Evolutionary conservation across 352 stramenopile species (phyloP).

Genomic region (Phytophthora melonis): DNA sequence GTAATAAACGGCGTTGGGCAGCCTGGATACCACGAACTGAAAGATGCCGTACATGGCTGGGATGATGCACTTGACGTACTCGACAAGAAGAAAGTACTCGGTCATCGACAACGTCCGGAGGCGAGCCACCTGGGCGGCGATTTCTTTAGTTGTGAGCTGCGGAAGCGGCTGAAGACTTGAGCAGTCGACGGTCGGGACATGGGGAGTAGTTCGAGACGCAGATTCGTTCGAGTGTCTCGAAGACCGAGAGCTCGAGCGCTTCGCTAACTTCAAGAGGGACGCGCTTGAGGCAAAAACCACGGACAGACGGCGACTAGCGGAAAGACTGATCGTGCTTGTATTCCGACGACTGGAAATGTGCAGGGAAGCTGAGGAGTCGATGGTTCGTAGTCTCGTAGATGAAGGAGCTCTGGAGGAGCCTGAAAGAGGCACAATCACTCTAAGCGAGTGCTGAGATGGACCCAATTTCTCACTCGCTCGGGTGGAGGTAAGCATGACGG

Average conservation of each 20-base stretch:
- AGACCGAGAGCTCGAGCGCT: slow-evolving; percentile 3
- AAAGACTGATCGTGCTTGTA: background rate
- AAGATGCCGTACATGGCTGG: slow-evolving; percentile 36
- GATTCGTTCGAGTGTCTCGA: background rate
- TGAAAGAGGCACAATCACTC: background rate
- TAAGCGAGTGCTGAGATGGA: background rate
- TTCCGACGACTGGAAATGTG: background rate
- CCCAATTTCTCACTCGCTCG: background rate
- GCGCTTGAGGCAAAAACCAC: background rate
- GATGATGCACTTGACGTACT: slow-evolving; percentile 42
- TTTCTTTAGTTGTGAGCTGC: background rate
- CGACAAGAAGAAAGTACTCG: slow-evolving; percentile 38
- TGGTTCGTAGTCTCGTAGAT: too few relatives aligned
- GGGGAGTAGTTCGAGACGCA: background rate
- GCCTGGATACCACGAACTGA: slow-evolving; percentile 8
- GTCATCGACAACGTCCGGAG: slow-evolving; percentile 21
- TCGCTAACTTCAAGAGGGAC: background rate
- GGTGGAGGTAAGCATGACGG: background rate
- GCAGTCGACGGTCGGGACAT: too few relatives aligned
- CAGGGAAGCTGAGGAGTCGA: background rate
- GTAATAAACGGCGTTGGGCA: slow-evolving; percentile 31
- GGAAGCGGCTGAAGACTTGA: background rate
- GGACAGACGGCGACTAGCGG: background rate
- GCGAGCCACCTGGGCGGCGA: background rate
- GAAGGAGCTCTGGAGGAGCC: too few relatives aligned